phyloP scores from a whole-genome alignment of 2,329 filamentous ascomycete genomes.

The Pyrenochaeta sp. region DNA sequence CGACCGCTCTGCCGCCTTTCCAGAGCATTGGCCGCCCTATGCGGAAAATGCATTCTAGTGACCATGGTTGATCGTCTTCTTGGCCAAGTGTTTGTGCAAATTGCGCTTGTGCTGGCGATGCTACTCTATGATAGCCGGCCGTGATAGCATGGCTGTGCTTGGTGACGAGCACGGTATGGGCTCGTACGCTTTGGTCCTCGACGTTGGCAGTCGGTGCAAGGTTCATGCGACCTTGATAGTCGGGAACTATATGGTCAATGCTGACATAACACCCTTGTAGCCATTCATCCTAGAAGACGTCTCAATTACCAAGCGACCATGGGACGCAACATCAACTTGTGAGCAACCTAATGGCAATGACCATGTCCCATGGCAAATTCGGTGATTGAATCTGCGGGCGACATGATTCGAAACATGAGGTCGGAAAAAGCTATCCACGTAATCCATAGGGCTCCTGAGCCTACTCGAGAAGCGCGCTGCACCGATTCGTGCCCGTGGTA shows the following conservation, averaged over 20 bases:
- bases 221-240: background rate
- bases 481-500: slow-evolving; percentile 8
- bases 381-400: background rate
- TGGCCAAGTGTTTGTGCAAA: slow-evolving; percentile 18
- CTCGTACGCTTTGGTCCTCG: slow-evolving; percentile 3
- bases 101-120: slow-evolving; percentile 11
- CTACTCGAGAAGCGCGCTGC: slow-evolving; percentile 5
- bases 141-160: slow-evolving; percentile 10
- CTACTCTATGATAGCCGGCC: slow-evolving; percentile 8
- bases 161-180: slow-evolving; percentile 11
- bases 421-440: slow-evolving; percentile 5
- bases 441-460: slow-evolving; percentile 1
- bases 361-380: background rate
- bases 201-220: background rate
- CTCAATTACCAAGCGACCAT: background rate
- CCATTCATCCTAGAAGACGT: slow-evolving; percentile 1
- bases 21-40: slow-evolving; percentile 1
- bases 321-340: background rate
- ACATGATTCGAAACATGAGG: slow-evolving; percentile 2
- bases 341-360: background rate
- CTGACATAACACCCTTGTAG: background rate
- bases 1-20: slow-evolving; percentile 9
- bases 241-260: background rate
- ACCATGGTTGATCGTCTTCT: slow-evolving; percentile 5
- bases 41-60: slow-evolving; percentile 3